Evolutionary conservation across 2,329 filamentous ascomycete genomes (phyloP), one percentile per base, ranked within the genome.

Genomic region (Fonsecaea erecta): DNA sequence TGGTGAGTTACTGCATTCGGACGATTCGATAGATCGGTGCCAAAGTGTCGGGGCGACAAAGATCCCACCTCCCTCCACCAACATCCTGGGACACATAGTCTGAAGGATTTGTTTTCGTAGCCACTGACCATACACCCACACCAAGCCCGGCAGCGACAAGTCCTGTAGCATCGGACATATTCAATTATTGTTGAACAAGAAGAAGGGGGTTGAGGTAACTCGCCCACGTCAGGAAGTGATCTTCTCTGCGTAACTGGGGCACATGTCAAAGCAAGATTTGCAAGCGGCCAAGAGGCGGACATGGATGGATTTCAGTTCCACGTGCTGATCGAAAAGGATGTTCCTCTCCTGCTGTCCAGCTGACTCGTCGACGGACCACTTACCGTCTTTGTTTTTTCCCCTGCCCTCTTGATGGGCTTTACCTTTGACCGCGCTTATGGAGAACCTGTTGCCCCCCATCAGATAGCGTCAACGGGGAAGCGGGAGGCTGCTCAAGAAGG

Each of bases 191-290:
- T 48, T 48, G 43, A 48, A 24, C 21, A 46, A 46, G n/a, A 48
- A 48, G 18, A 12, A 0, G 43, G 43, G 43, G 18, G 43, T 48
- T n/a, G 43, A 48, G 43, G 43, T 48, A 48, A 48, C 7, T 48
- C 21, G 43, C 16, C 21, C n/a, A 24, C 18, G 43, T 11, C 21
- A 24, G 43, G 43, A 48, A 48, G 24, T 24, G 43, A 48, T 48
- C 21, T 21, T 24, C 32, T 37, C 28, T 14, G 21, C 28, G 28
- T 21, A 40, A 40, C 34, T 30, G 18, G 57, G 32, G 57, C 57
- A 60, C 57, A 60, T 60, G 57, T 52, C 43, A 60, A 59, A 24
- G 40, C 57, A 52, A 60, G 57, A 60, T 52, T 60, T 52, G 37
- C n/a, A 40, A 37, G 57, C 30, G 32, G 21, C 28, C 11, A n/a